phyloP scores from a whole-genome alignment of 352 stramenopile genomes.

The Phytophthora constricta region DNA sequence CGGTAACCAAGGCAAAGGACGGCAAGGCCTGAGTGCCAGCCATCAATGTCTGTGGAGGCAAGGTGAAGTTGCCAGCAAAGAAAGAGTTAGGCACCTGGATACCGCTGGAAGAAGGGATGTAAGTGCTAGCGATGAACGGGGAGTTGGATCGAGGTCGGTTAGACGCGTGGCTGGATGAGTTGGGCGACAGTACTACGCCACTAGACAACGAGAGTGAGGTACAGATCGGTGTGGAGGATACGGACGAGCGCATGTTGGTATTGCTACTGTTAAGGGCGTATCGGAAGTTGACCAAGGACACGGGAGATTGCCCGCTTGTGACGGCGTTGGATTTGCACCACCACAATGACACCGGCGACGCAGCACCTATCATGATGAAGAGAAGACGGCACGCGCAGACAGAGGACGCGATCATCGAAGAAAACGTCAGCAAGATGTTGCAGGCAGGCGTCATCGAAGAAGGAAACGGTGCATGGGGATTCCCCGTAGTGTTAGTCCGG shows the following conservation, averaged over 20 bases:
- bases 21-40: constrained; percentile 7
- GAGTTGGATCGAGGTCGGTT: not conserved
- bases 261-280: constrained; percentile 12
- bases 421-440: constrained; percentile 19
- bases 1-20: not conserved
- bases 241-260: not conserved
- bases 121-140: constrained; percentile 12
- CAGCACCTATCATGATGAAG: constrained; percentile 17
- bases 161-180: not conserved
- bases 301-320: constrained; percentile 10
- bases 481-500: too few relatives aligned
- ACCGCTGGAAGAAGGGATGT: constrained; percentile 10
- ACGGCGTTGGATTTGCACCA: constrained; percentile 13
- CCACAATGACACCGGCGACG: constrained; percentile 23
- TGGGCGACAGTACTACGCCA: not conserved
- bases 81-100: constrained; percentile 22
- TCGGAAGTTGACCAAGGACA: not conserved
- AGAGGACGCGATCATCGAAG: constrained; percentile 13
- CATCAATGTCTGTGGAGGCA: constrained; percentile 12
- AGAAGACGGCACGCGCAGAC: not conserved
- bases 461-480: constrained; percentile 20
- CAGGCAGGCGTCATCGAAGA: constrained; percentile 21
- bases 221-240: not conserved
- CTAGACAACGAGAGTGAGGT: constrained; percentile 9
- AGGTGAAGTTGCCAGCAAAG: constrained; percentile 11